phyloP scores from a whole-genome alignment of 2,329 filamentous ascomycete genomes.

The Drechmeria coniospora region DNA sequence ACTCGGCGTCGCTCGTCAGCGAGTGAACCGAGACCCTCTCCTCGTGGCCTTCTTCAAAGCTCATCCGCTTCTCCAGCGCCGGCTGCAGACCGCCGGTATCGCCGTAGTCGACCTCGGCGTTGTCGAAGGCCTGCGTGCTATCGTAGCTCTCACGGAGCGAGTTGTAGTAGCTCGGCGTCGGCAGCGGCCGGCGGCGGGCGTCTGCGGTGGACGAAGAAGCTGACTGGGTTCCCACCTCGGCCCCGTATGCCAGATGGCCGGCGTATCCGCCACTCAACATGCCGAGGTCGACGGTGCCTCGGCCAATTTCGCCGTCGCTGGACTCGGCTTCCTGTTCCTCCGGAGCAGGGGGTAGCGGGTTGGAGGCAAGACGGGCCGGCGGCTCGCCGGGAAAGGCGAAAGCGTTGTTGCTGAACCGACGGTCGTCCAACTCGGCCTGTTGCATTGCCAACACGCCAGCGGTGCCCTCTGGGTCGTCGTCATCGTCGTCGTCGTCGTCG shows the following conservation, averaged over 20 bases:
- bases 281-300: slow-evolving; percentile 50
- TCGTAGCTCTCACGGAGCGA: slow-evolving; percentile 12
- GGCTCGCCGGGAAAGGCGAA: slow-evolving; percentile 12
- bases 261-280: slow-evolving; percentile 58
- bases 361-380: slow-evolving; percentile 8
- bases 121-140: slow-evolving; percentile 27
- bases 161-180: slow-evolving; percentile 24
- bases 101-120: slow-evolving; percentile 68
- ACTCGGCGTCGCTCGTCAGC: slow-evolving; percentile 45
- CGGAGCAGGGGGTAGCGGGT: slow-evolving; percentile 27
- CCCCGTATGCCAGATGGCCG: slow-evolving; percentile 34
- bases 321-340: slow-evolving; percentile 30
- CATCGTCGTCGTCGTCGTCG: slow-evolving; percentile 37
- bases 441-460: slow-evolving; percentile 73
- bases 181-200: slow-evolving; percentile 32
- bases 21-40: slow-evolving; percentile 49
- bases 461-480: slow-evolving; percentile 77
- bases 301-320: slow-evolving; percentile 61
- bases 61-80: slow-evolving; percentile 58
- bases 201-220: slow-evolving; percentile 24
- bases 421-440: slow-evolving; percentile 67
- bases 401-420: slow-evolving; percentile 23
- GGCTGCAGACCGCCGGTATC: slow-evolving; percentile 81
- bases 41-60: slow-evolving; percentile 77
- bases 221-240: slow-evolving; percentile 26